Conservation (phyloP, 2,329 filamentous ascomycete species). For the Aspergillus pseudonomiae region DNA sequence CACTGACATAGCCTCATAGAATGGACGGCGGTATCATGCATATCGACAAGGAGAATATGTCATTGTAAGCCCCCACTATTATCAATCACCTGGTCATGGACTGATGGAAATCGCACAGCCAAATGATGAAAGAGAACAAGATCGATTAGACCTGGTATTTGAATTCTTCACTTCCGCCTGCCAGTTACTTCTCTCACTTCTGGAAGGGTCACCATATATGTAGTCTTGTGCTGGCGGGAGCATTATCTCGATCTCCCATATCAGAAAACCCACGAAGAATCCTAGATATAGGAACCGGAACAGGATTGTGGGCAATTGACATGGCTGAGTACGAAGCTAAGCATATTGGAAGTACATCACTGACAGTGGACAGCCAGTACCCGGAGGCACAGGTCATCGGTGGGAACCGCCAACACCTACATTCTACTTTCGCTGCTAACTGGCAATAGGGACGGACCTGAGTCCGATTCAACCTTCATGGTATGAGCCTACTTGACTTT, state of each 20-base stretch:
- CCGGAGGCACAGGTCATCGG: constrained; percentile 28
- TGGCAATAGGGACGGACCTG: constrained; percentile 28
- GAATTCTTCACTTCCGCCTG: neutral
- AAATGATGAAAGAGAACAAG: constrained; percentile 41
- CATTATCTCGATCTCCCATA: constrained; percentile 35
- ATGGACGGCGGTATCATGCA: constrained; percentile 29
- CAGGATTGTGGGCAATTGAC: constrained; percentile 45
- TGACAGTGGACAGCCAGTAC: constrained; percentile 20
- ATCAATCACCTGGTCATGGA: neutral
- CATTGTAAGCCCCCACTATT: constrained; percentile 15
- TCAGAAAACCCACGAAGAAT: constrained; percentile 24
- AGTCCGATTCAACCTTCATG: constrained; percentile 31
- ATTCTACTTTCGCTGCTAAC: neutral
- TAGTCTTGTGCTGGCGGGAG: constrained; percentile 32
- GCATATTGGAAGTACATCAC: neutral
- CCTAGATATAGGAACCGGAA: constrained; percentile 46
- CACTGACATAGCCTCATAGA: constrained; percentile 16
- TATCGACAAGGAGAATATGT: constrained; percentile 28
- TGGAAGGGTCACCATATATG: constrained; percentile 34
- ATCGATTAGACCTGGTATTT: constrained; percentile 35
- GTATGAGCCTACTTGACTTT: constrained; percentile 16
- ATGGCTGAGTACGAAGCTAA: constrained; percentile 30
- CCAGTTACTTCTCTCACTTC: neutral
- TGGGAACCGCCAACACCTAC: constrained; percentile 1
- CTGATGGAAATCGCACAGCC: constrained; percentile 21